Conservation (phyloP, 2,329 filamentous ascomycete genomes). For the Exophiala alcalophila region DNA sequence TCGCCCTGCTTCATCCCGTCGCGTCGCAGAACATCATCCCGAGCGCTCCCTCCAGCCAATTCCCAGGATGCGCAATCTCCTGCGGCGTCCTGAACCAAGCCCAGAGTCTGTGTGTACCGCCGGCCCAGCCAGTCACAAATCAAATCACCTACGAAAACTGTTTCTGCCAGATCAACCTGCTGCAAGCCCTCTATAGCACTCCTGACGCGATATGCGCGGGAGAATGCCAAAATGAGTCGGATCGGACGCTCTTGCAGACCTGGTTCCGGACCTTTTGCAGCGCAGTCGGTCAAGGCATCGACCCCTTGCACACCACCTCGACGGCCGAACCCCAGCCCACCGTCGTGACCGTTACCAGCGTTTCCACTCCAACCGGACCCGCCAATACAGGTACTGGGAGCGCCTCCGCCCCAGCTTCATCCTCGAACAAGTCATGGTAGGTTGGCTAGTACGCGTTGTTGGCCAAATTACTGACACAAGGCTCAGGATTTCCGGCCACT, state of each 20-base stretch:
- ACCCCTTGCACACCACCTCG: conserved; percentile 33
- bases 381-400: conserved; percentile 24
- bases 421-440: conserved; percentile 25
- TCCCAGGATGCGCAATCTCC: conserved; percentile 60
- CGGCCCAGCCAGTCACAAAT: conserved; percentile 50
- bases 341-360: conserved; percentile 26
- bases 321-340: conserved; percentile 32
- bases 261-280: conserved; percentile 71
- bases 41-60: conserved; percentile 40
- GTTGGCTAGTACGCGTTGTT: background rate
- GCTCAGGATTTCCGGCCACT: conserved; percentile 65
- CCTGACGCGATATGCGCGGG: conserved; percentile 61
- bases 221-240: conserved; percentile 53
- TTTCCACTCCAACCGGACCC: conserved; percentile 28
- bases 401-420: conserved; percentile 4
- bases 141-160: conserved; percentile 61
- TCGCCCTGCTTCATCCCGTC: conserved; percentile 28
- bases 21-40: conserved; percentile 36
- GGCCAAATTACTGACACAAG: conserved; percentile 25
- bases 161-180: conserved; percentile 65
- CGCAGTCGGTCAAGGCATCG: conserved; percentile 42
- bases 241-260: conserved; percentile 57
- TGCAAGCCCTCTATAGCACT: conserved; percentile 58
- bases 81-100: conserved; percentile 66
- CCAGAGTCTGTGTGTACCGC: conserved; percentile 67